A percentile compares a stretch with the other conserved stretches of the same genome.
These are phyloP conservation scores for Sugiyamaella pinicola DNA, from an alignment of 1,139 yeast species.

Conservation along the genomic window DNA sequence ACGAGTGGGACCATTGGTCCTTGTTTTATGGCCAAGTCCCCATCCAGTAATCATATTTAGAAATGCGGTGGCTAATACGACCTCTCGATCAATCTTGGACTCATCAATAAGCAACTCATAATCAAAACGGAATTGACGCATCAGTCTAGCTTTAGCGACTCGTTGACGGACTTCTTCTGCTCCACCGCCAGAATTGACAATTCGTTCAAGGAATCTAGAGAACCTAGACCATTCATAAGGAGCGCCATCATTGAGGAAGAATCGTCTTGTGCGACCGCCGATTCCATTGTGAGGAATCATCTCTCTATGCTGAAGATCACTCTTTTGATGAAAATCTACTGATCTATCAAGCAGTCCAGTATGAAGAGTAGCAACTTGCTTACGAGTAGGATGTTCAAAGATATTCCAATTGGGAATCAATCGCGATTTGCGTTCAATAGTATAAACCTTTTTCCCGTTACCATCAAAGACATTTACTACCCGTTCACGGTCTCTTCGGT, in stretches of 20 bases:
- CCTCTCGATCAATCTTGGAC: slow-evolving; percentile 49
- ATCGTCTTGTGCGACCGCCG: slow-evolving; percentile 44
- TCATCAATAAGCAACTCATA: slow-evolving; percentile 59
- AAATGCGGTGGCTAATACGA: slow-evolving; percentile 60
- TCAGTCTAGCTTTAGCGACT: slow-evolving; percentile 56
- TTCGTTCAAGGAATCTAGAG: slow-evolving; percentile 53
- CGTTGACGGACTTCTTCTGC: slow-evolving; percentile 56
- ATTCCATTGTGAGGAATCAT: slow-evolving; percentile 29
- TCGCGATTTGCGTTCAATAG: slow-evolving; percentile 56
- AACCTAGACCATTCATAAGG: slow-evolving; percentile 59
- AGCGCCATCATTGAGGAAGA: slow-evolving; percentile 55
- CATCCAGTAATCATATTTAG: slow-evolving; percentile 65
- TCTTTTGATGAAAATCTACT: slow-evolving; percentile 55
- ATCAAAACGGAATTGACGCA: slow-evolving; percentile 62
- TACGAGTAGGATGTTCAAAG: slow-evolving; percentile 49
- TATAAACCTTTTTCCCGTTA: slow-evolving; percentile 49
- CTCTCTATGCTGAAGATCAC: slow-evolving; percentile 51
- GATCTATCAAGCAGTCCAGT: slow-evolving; percentile 52
- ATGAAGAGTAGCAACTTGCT: slow-evolving; percentile 55
- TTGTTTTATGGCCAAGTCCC: slow-evolving; percentile 58
- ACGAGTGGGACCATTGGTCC: slow-evolving; percentile 57
- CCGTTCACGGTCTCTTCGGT: slow-evolving; percentile 50
- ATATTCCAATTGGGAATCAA: slow-evolving; percentile 57
- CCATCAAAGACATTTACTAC: slow-evolving; percentile 54
- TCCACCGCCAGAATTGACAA: slow-evolving; percentile 57